Evolutionary conservation across 257 asterid species (phyloP), one percentile per base, ranked within the genome.

Genomic region (Cynanchum wilfordii): DNA sequence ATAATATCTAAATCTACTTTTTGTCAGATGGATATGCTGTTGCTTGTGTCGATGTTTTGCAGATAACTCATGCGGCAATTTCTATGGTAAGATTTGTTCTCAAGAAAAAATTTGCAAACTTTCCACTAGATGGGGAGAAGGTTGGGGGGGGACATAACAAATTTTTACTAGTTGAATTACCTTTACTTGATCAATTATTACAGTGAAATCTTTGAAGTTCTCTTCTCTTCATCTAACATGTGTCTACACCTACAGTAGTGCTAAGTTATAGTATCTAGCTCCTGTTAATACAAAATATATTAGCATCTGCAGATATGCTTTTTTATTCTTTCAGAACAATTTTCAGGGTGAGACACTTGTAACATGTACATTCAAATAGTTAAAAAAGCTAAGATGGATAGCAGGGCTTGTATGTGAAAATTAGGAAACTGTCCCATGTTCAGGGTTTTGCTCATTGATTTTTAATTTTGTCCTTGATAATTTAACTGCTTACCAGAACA

Each of bases 31-130:
- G 97, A 75, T 22, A 80, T 68, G 79, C 84, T 54, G 84, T 81
- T 55, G 88, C 98, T 66, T 91, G 94, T 25, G 47, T 93, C 7
- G 98, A 93, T 79, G 98, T 93, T 75, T 73, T 93, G 93, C 97
- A 91, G 86, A 88, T 93, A 82, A 88, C 93, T 75, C 96, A 93
- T 77, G 96, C 96, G 6, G 92, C 97, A 66, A 86, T 93, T 80
- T 86, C 96, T 63, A 86, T 91, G 97, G 98, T 93, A 87, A 81
- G 24, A 22, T 36, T 36, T 47, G 45, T 74, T 69, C n/a, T 12
- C 54, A 38, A 57, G 29, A 36, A 29, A 45, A 49, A n/a, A 57
- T 7, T 47, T 50, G 20, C n/a, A 29, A 52, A 29, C 30, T 47
- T n/a, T 30, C 27, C 42, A 38, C 7, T 7, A 52, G 58, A 19